Evolutionary conservation across 805 yeast genomes (phyloP).

Genomic region (Suhomyces sp.): DNA sequence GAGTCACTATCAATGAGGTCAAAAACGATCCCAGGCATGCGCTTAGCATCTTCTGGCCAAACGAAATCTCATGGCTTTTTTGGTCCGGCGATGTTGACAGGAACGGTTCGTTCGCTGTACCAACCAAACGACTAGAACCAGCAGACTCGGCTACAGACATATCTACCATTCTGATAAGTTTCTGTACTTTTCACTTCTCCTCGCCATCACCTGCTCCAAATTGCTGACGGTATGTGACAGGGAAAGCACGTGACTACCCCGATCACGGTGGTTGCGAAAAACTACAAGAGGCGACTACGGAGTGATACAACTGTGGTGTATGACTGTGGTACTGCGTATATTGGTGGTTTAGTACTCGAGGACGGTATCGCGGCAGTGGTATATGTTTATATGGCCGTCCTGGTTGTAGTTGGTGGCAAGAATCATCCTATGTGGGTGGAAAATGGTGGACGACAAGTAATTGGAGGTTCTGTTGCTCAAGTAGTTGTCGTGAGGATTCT

Average conservation of each 20-base stretch:
- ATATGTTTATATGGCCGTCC: slow-evolving; percentile 66
- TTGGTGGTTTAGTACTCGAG: slow-evolving; percentile 26
- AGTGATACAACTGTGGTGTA: too few species aligned
- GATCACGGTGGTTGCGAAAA: not conserved
- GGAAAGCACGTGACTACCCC: not conserved
- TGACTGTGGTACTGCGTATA: too few species aligned
- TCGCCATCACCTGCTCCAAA: not conserved
- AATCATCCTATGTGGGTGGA: slow-evolving; percentile 96
- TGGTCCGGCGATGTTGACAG: not conserved
- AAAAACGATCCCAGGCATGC: slow-evolving; percentile 74
- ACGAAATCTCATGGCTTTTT: slow-evolving; percentile 31
- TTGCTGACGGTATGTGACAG: not conserved
- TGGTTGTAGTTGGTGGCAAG: slow-evolving; percentile 82
- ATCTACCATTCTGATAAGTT: not conserved
- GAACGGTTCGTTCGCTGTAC: not conserved
- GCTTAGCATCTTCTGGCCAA: slow-evolving; percentile 67
- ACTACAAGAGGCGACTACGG: not conserved
- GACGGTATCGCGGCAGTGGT: slow-evolving; percentile 39
- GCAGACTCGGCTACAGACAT: not conserved
- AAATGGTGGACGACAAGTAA: slow-evolving; percentile 62
- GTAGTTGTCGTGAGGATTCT: slow-evolving; percentile 44
- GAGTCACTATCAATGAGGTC: slow-evolving; percentile 73
- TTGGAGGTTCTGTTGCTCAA: slow-evolving; percentile 44
- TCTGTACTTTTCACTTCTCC: not conserved
- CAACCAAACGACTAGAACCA: not conserved